Evolutionary conservation across 805 yeast genomes (phyloP).

Genomic region (Huiozyma naganishii): DNA sequence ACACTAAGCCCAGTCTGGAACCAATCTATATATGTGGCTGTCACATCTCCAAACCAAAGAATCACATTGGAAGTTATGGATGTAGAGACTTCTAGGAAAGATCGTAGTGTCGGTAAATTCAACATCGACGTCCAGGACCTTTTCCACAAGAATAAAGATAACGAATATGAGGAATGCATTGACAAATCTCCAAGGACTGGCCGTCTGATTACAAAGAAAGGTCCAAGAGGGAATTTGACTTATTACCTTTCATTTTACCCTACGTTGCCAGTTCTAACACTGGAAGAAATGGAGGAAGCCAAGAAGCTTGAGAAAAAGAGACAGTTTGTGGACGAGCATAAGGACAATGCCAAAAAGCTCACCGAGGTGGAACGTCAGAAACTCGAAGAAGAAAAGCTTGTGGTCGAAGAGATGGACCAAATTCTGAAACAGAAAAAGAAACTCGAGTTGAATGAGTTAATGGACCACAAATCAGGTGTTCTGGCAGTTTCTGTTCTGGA

Average conservation of each 20-base stretch:
- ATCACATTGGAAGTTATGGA: constrained; percentile 88
- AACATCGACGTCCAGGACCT: constrained; percentile 57
- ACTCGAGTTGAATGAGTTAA: constrained; percentile 47
- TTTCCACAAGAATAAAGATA: constrained; percentile 52
- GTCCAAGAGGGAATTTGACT: constrained; percentile 72
- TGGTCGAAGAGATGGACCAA: constrained; percentile 29
- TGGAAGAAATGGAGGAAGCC: constrained; percentile 58
- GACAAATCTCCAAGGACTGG: constrained; percentile 49
- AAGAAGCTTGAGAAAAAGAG: constrained; percentile 33
- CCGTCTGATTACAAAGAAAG: constrained; percentile 59
- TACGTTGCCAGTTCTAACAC: constrained; percentile 61
- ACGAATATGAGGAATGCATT: constrained; percentile 46
- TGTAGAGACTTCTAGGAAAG: constrained; percentile 65
- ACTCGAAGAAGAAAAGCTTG: constrained; percentile 22
- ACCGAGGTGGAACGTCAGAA: constrained; percentile 22
- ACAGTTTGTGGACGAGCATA: constrained; percentile 27
- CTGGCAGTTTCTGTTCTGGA: constrained; percentile 55
- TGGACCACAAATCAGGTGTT: constrained; percentile 61
- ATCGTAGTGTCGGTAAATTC: constrained; percentile 79
- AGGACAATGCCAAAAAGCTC: constrained; percentile 27
- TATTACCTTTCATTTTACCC: constrained; percentile 82
- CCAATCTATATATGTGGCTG: constrained; percentile 70
- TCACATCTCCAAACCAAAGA: constrained; percentile 73
- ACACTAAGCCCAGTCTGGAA: constrained; percentile 78
- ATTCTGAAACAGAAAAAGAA: constrained; percentile 35